phyloP scores from a whole-genome alignment of 2,329 filamentous ascomycete genomes.

The Aureobasidium sp. region DNA sequence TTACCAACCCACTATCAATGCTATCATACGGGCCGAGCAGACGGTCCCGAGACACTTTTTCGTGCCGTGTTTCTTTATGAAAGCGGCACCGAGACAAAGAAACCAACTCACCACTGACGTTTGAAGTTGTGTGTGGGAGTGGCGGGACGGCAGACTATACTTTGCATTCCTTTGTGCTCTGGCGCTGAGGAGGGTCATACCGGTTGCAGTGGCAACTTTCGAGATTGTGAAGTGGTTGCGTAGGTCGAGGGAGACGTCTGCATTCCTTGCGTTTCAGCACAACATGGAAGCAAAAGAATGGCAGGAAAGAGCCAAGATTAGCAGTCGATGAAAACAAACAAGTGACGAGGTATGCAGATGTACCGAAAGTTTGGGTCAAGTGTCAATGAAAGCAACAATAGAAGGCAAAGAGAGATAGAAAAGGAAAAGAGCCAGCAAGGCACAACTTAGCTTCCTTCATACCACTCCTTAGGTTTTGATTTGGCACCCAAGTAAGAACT shows the following conservation, averaged over 20 bases:
- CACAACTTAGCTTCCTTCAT: background rate
- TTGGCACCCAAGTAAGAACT: background rate
- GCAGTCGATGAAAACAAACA: slow-evolving; percentile 10
- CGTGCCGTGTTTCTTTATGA: background rate
- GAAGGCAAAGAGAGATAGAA: background rate
- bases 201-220: slow-evolving; percentile 2
- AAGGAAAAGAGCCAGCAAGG: slow-evolving; percentile 1
- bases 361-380: background rate
- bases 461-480: background rate
- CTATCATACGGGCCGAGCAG: background rate
- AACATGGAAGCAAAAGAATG: background rate
- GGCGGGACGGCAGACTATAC: background rate
- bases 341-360: background rate
- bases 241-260: background rate
- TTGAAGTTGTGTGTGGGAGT: background rate
- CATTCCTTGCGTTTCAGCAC: slow-evolving; percentile 5
- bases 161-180: slow-evolving; percentile 10
- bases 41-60: background rate
- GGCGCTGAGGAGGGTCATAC: background rate
- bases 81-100: slow-evolving; percentile 1
- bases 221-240: background rate
- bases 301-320: background rate
- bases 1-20: background rate
- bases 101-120: slow-evolving; percentile 7
- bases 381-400: background rate